Base-by-base conservation (phyloP, 345 rosid genomes). In the Acer saccharum region DNA sequence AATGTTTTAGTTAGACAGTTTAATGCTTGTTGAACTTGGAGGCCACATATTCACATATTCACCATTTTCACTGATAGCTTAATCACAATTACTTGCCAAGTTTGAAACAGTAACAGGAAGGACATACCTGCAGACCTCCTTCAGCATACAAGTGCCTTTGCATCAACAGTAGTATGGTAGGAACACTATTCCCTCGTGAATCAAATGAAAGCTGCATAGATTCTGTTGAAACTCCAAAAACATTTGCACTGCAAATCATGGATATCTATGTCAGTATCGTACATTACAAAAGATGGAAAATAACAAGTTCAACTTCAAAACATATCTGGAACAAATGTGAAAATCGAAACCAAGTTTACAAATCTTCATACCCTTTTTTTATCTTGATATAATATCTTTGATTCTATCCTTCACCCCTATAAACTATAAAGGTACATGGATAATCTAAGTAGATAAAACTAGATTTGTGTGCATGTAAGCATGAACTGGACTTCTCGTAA, bases 191-290 rank as follows among this genome's bases (percentile, higher is more conserved):
- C 69, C 99, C 98, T 83, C 98, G 89, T 6, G 95, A 81, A 77
- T 97, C 99, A 60, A 84, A 93, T 71, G 98, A 94, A 65, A 97
- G 90, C 79, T 97, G 99, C 99, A 94, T 92, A 72, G 98, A 94
- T 79, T 97, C 94, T 0, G 99, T 94, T 1, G 99, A 96, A 70
- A 96, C 99, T 6, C 99, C 98, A 72, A 97, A 97, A 68, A 94
- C 99, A 77, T 82, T 92, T 39, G 94, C 90, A 87, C 99, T 96
- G 85, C 89, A 87, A 62, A 74, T 54, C 23, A 80, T 62, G 14
- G 44, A 64, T 52, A 73, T 48, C 50, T 75, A 52, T 48, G 65
- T 71, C 74, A 76, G 11, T 54, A 10, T 58, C 46, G 16, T 23
- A 61, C 21, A 39, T 25, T 67, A 68, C 1, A n/a, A 35, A 39